These are phyloP conservation scores for Phycomyces nitens DNA, from an alignment of 192 early-diverging fungal species.

Conservation along the genomic window DNA sequence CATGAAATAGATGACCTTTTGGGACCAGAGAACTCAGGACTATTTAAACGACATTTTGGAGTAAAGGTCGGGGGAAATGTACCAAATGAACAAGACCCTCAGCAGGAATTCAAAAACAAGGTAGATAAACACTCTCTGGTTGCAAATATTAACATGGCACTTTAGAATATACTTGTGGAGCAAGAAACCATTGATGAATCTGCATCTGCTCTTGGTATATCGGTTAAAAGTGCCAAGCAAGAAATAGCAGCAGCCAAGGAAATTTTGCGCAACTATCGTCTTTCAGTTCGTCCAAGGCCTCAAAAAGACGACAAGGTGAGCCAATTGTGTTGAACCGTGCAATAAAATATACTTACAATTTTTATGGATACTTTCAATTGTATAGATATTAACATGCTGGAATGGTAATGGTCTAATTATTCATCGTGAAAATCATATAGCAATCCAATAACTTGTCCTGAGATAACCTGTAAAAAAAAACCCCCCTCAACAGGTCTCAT, in stretches of 20 bases:
- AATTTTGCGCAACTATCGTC: conserved; percentile 42
- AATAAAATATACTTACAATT: no score
- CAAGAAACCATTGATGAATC: conserved; percentile 36
- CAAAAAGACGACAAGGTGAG: conserved; percentile 57
- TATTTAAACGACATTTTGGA: conserved; percentile 51
- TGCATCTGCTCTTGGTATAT: conserved; percentile 17
- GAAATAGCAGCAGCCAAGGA: conserved; percentile 23
- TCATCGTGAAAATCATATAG: background rate
- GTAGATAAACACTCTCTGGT: no score
- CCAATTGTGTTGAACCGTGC: no score
- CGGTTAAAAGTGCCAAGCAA: conserved; percentile 7
- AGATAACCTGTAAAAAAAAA: background rate
- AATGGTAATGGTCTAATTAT: conserved; percentile 39
- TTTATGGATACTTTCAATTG: no score
- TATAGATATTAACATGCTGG: conserved; percentile 54
- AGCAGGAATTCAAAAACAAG: conserved; percentile 53
- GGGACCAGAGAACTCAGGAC: conserved; percentile 25
- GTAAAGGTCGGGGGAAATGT: conserved; percentile 55
- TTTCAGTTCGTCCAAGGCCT: conserved; percentile 45
- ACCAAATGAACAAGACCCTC: conserved; percentile 46
- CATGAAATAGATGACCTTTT: conserved; percentile 44
- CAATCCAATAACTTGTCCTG: background rate
- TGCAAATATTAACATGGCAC: background rate
- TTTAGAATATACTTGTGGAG: conserved; percentile 56
- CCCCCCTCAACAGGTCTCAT: conserved; percentile 39